Percentiles rank a stretch among this genome's conserved stretches.
These are phyloP conservation scores for Lactifluus hygrophoroides DNA, from an alignment of 768 basidiomycete species.

Conservation along the genomic window DNA sequence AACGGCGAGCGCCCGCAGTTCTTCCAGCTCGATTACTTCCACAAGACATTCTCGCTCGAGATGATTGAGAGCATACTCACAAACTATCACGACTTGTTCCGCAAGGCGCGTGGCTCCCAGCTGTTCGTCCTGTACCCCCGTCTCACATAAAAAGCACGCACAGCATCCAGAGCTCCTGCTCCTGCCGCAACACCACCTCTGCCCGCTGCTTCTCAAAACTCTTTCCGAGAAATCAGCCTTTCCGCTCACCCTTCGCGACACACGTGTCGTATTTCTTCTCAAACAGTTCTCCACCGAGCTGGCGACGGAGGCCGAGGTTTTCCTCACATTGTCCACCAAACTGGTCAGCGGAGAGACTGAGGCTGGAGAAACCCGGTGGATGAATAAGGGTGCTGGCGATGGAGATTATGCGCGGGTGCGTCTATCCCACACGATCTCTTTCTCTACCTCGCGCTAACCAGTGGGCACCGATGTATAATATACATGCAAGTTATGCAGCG, in stretches of 20 bases:
- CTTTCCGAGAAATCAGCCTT: constrained; percentile 78
- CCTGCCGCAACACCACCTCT: constrained; percentile 81
- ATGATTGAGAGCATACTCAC: constrained; percentile 94
- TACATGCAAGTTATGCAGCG: constrained; percentile 10
- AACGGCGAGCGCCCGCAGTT: constrained; percentile 54
- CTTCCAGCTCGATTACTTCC: constrained; percentile 70
- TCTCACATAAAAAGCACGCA: background rate
- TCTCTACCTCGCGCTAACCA: background rate
- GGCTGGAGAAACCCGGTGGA: background rate
- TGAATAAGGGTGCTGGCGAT: constrained; percentile 22
- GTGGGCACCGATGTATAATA: too few species aligned
- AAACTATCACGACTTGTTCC: constrained; percentile 80
- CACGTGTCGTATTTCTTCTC: constrained; percentile 85
- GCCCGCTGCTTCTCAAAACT: constrained; percentile 79
- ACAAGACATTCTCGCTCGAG: constrained; percentile 94
- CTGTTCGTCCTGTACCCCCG: background rate
- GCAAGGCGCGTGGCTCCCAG: constrained; percentile 46
- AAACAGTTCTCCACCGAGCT: constrained; percentile 79
- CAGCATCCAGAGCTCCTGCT: constrained; percentile 79
- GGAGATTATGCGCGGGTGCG: constrained; percentile 18
- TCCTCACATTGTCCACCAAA: constrained; percentile 7
- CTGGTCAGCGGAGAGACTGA: constrained; percentile 3
- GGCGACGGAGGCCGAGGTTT: constrained; percentile 63
- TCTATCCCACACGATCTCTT: background rate
- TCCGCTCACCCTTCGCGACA: constrained; percentile 82